phyloP scores from a whole-genome alignment of 2,329 filamentous ascomycete species.

The Penicillium brasilianum region DNA sequence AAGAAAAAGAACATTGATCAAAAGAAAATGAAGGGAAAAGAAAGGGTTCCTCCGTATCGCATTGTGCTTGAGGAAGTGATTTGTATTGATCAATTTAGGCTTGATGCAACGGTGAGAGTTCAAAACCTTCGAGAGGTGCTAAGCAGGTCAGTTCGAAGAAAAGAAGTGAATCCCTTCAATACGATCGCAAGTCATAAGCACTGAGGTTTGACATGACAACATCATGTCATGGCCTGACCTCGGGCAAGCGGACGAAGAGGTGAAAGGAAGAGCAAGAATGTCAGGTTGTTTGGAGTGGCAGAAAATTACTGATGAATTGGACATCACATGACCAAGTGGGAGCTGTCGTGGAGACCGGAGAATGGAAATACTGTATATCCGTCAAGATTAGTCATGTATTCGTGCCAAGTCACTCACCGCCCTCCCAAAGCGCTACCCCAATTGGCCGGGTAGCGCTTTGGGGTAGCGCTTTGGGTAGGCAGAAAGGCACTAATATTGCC shows the following conservation, averaged over 20 bases:
- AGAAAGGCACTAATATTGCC: no score
- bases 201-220: background rate
- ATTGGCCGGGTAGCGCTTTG: no score
- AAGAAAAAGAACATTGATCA: no score
- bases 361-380: no score
- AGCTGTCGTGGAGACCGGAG: no score
- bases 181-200: background rate
- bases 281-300: background rate
- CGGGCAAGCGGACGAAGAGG: background rate
- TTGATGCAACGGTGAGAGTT: background rate
- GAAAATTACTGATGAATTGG: background rate
- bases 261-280: background rate
- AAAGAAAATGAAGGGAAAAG: background rate
- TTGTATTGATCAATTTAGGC: background rate
- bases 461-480: no score
- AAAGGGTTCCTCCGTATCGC: background rate
- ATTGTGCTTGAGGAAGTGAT: background rate
- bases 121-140: background rate
- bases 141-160: background rate
- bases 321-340: constrained; percentile 5
- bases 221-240: background rate
- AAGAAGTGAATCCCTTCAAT: background rate
- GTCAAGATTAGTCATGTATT: no score
- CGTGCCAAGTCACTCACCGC: no score
- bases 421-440: no score